phyloP scores from a whole-genome alignment of 75 land plant species.

The Cupressus sempervirens region DNA sequence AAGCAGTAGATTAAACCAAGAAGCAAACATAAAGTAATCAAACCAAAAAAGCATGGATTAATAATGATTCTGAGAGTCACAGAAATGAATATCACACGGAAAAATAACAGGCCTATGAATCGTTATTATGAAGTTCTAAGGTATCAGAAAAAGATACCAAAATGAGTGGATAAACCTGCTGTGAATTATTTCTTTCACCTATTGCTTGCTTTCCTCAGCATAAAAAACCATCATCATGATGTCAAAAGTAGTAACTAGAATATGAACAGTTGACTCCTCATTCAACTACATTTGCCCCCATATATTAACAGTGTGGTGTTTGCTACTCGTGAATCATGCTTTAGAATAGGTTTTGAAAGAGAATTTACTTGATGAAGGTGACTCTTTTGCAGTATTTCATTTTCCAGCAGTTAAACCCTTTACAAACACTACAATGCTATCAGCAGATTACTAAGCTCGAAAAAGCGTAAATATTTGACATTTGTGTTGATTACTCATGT shows the following conservation, averaged over 20 bases:
- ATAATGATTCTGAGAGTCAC: background rate
- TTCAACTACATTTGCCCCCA: background rate
- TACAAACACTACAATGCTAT: background rate
- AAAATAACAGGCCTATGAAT: background rate
- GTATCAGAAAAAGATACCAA: background rate
- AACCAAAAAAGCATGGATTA: no score
- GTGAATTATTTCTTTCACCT: background rate
- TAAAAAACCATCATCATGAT: background rate
- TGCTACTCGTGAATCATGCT: background rate
- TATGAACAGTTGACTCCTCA: background rate
- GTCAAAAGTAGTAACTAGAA: no score
- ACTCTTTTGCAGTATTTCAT: background rate
- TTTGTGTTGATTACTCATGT: background rate
- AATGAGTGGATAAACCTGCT: background rate
- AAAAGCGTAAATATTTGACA: background rate
- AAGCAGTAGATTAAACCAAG: no score
- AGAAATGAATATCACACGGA: background rate
- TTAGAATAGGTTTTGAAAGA: background rate
- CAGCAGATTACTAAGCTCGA: background rate
- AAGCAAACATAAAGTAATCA: no score
- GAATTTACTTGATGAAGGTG: background rate
- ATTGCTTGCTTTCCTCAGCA: background rate
- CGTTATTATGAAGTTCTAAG: background rate
- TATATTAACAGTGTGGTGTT: background rate
- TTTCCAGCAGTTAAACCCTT: background rate